A percentile compares a stretch with the other conserved stretches of the same genome.
These are phyloP conservation scores for Penicillium arizonense DNA, from an alignment of 495 filamentous ascomycete genomes.

Conservation along the genomic window DNA sequence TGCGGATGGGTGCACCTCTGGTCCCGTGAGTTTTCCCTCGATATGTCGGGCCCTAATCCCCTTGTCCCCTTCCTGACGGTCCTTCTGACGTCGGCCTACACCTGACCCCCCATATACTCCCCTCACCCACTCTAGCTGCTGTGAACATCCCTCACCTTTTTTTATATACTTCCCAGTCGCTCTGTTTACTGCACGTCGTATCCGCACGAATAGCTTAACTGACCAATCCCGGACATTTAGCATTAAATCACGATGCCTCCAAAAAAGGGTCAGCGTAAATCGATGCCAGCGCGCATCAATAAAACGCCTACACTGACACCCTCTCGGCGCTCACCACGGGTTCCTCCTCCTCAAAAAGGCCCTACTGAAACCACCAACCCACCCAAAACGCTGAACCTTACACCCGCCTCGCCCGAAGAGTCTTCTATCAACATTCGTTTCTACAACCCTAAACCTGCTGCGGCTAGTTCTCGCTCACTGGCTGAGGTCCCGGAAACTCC, in stretches of 20 bases:
- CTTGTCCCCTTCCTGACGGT: constrained; percentile 12
- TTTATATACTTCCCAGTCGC: background rate
- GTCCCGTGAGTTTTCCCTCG: constrained; percentile 14
- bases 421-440: constrained; percentile 13
- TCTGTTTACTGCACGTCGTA: background rate
- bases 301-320: constrained; percentile 14
- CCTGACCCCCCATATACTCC: constrained; percentile 2
- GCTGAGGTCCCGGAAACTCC: constrained; percentile 10
- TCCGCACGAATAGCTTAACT: constrained; percentile 10
- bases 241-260: constrained; percentile 21
- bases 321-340: constrained; percentile 21
- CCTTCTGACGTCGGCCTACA: constrained; percentile 19
- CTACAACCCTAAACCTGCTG: constrained; percentile 11
- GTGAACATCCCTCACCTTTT: background rate
- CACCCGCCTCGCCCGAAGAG: constrained; percentile 10
- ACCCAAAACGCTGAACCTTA: constrained; percentile 8
- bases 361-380: constrained; percentile 1
- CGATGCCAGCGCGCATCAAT: constrained; percentile 17
- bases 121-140: background rate
- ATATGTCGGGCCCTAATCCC: constrained; percentile 18
- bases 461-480: background rate
- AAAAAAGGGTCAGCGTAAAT: constrained; percentile 23
- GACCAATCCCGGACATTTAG: constrained; percentile 6
- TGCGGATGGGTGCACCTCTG: constrained; percentile 4
- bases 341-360: constrained; percentile 6